These are phyloP conservation scores for Rhynchosporium graminicola DNA, from an alignment of 2,329 filamentous ascomycete species.

Conservation along the genomic window DNA sequence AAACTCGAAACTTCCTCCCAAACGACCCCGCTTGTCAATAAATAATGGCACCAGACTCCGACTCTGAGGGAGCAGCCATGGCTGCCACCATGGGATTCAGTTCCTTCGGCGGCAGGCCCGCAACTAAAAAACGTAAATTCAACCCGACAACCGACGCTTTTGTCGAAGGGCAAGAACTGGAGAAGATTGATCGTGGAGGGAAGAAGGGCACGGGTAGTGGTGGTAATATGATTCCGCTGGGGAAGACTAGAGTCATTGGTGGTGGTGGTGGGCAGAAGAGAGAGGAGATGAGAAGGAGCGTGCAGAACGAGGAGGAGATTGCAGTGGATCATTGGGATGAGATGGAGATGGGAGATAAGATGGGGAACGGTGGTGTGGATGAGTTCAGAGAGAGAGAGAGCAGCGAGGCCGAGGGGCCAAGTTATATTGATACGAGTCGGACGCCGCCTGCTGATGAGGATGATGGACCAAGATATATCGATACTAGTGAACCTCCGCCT, in stretches of 20 bases:
- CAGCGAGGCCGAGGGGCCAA: conserved; percentile 24
- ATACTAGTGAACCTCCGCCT: conserved; percentile 18
- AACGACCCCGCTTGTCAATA: neutral
- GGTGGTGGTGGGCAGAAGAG: conserved; percentile 13
- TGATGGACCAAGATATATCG: conserved; percentile 19
- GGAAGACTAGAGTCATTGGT: conserved; percentile 34
- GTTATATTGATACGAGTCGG: conserved; percentile 34
- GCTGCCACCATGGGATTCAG: conserved; percentile 72
- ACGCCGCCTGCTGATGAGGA: conserved; percentile 33
- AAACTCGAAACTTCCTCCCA: neutral
- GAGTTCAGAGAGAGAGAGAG: conserved; percentile 30
- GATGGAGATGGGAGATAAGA: neutral
- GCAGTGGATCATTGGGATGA: conserved; percentile 28
- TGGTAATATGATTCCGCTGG: conserved; percentile 38
- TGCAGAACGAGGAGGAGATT: conserved; percentile 30
- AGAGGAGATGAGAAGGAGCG: conserved; percentile 13
- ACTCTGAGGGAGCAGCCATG: conserved; percentile 31
- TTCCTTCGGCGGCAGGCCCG: conserved; percentile 60
- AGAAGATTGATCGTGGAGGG: conserved; percentile 37
- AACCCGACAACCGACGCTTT: conserved; percentile 57
- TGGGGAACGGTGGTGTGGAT: conserved; percentile 2
- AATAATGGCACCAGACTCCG: conserved; percentile 20
- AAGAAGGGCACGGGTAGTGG: conserved; percentile 40
- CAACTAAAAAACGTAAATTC: conserved; percentile 67
- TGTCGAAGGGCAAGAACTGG: conserved; percentile 43